These are phyloP conservation scores for Ustilago shanxiensis DNA, from an alignment of 1,284 basidiomycete genomes.

Conservation along the genomic window DNA sequence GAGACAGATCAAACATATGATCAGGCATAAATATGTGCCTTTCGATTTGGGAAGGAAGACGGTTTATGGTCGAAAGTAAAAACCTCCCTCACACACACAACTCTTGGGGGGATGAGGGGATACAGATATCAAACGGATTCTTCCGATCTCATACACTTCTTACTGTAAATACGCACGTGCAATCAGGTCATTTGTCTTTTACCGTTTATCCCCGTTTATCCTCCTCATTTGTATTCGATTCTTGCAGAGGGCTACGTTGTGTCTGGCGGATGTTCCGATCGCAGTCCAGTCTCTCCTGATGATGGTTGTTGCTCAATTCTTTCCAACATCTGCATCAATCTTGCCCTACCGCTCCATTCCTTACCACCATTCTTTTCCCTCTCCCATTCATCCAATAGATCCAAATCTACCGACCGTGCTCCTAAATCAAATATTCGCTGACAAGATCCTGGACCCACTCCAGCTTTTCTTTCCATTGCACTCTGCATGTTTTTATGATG, in stretches of 20 bases:
- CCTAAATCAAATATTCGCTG: conserved; percentile 63
- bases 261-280: background rate
- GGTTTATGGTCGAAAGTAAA: conserved; percentile 56
- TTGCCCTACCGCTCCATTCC: conserved; percentile 76
- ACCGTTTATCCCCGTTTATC: background rate
- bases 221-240: background rate
- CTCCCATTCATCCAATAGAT: conserved; percentile 81
- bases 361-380: conserved; percentile 75
- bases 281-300: background rate
- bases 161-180: background rate
- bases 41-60: conserved; percentile 89
- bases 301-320: background rate
- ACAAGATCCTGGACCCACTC: conserved; percentile 57
- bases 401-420: conserved; percentile 77
- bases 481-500: conserved; percentile 26
- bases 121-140: background rate
- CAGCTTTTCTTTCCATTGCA: conserved; percentile 30
- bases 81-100: no score
- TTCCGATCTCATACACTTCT: conserved; percentile 5
- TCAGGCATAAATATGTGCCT: conserved; percentile 90
- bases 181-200: background rate
- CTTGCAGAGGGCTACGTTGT: background rate
- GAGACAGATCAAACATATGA: conserved; percentile 81
- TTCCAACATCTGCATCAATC: conserved; percentile 21
- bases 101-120: background rate